Conservation (phyloP, 2,329 filamentous ascomycete species). For the Xylariaceae sp. region DNA sequence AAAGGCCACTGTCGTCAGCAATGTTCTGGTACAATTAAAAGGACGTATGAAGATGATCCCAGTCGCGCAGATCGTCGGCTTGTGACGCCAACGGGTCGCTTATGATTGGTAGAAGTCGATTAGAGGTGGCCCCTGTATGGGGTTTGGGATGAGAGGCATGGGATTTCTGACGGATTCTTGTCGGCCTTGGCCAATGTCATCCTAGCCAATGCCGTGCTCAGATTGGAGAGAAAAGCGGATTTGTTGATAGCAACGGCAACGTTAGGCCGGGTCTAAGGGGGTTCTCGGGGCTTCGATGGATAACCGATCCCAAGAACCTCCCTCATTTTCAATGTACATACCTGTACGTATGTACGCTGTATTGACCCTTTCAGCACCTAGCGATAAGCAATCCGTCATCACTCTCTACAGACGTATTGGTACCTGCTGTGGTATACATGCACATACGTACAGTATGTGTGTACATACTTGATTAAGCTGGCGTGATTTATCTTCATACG, state of each 20-base stretch:
- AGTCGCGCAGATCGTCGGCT: constrained; percentile 25
- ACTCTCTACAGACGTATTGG: too few species aligned
- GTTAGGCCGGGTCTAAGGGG: constrained; percentile 25
- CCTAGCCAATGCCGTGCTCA: constrained; percentile 12
- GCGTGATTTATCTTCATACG: background rate
- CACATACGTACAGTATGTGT: background rate
- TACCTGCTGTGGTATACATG: too few species aligned
- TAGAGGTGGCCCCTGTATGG: constrained; percentile 23
- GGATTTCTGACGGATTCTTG: constrained; percentile 27
- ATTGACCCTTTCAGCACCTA: constrained; percentile 26
- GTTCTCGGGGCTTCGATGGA: constrained; percentile 26
- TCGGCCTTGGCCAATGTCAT: constrained; percentile 23
- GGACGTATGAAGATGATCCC: background rate
- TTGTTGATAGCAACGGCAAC: constrained; percentile 23
- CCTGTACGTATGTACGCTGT: too few species aligned
- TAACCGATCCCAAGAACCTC: constrained; percentile 27
- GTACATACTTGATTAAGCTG: background rate
- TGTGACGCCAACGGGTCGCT: constrained; percentile 21
- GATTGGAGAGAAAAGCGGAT: constrained; percentile 11
- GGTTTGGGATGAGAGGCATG: constrained; percentile 25
- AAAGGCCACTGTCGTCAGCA: too few species aligned
- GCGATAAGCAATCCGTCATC: constrained; percentile 18
- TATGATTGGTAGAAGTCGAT: constrained; percentile 23
- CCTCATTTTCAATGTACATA: too few species aligned
- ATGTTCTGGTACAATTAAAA: background rate